phyloP scores from a whole-genome alignment of 2,329 filamentous ascomycete genomes.

The Pseudovirgaria hyperparasitica region DNA sequence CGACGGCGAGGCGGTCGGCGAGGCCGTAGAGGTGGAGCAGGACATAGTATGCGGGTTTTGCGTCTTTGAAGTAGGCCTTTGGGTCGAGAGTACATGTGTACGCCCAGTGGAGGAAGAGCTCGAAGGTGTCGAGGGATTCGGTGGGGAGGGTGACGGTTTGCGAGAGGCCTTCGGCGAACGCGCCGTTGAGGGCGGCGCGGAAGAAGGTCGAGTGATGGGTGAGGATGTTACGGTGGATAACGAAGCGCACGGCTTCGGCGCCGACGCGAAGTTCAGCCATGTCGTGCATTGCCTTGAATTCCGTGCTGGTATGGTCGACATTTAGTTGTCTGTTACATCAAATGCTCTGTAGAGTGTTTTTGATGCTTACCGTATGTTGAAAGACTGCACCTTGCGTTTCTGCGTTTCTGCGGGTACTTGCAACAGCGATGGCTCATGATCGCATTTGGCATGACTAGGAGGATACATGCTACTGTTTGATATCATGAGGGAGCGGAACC shows the following conservation, averaged over 20 bases:
- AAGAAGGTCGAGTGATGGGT: slow-evolving; percentile 37
- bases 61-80: slow-evolving; percentile 28
- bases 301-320: slow-evolving; percentile 22
- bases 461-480: too few relatives aligned
- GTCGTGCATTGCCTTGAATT: slow-evolving; percentile 27
- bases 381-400: too few relatives aligned
- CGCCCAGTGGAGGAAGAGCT: slow-evolving; percentile 39
- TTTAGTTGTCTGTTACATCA: background rate
- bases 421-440: too few relatives aligned
- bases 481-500: too few relatives aligned
- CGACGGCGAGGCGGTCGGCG: slow-evolving; percentile 34
- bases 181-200: slow-evolving; percentile 34
- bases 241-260: slow-evolving; percentile 25
- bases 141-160: slow-evolving; percentile 32
- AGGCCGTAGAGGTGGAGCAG: slow-evolving; percentile 35
- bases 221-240: slow-evolving; percentile 36
- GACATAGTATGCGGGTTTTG: slow-evolving; percentile 37
- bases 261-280: slow-evolving; percentile 27
- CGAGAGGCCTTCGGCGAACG: slow-evolving; percentile 32
- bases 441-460: too few relatives aligned
- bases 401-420: too few relatives aligned
- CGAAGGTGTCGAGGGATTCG: slow-evolving; percentile 32
- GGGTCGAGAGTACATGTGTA: slow-evolving; percentile 30
- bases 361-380: background rate
- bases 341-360: slow-evolving; percentile 3